These are phyloP conservation scores for Myxozyma lipomycoides DNA, from an alignment of 805 yeast genomes.

Conservation along the genomic window DNA sequence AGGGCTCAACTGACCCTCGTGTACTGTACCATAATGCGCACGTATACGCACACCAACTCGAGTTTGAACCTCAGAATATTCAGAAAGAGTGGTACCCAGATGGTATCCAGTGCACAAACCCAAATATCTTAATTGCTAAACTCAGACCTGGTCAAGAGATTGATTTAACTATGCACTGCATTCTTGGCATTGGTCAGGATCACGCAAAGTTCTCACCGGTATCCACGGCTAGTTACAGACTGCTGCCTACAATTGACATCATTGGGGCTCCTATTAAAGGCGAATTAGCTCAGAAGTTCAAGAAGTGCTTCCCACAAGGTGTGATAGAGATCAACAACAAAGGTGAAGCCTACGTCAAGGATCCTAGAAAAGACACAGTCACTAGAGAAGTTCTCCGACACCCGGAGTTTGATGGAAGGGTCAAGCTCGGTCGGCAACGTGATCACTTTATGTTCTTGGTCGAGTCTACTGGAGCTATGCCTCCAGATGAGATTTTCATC, in stretches of 20 bases:
- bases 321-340: slow-evolving; percentile 52
- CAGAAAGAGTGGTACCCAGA: slow-evolving; percentile 71
- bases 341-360: slow-evolving; percentile 71
- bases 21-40: slow-evolving; percentile 77
- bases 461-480: slow-evolving; percentile 94
- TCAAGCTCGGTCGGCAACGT: slow-evolving; percentile 83
- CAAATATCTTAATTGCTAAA: slow-evolving; percentile 85
- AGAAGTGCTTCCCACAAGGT: slow-evolving; percentile 88
- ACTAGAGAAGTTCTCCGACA: slow-evolving; percentile 95
- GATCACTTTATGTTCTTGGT: slow-evolving; percentile 93
- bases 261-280: slow-evolving; percentile 66
- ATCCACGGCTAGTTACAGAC: slow-evolving; percentile 90
- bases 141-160: slow-evolving; percentile 97
- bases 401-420: slow-evolving; percentile 82
- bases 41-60: slow-evolving; percentile 84
- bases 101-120: slow-evolving; percentile 47
- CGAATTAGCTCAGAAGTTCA: slow-evolving; percentile 69
- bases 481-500: slow-evolving; percentile 92
- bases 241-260: slow-evolving; percentile 83
- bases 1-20: slow-evolving; percentile 73
- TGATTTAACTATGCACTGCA: slow-evolving; percentile 81
- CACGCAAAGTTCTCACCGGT: slow-evolving; percentile 98
- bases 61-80: slow-evolving; percentile 86
- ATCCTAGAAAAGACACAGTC: slow-evolving; percentile 93
- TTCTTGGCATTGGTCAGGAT: slow-evolving; percentile 87